Conservation (phyloP, 1,139 yeast species). For the Trichomonascaceae sp. region DNA sequence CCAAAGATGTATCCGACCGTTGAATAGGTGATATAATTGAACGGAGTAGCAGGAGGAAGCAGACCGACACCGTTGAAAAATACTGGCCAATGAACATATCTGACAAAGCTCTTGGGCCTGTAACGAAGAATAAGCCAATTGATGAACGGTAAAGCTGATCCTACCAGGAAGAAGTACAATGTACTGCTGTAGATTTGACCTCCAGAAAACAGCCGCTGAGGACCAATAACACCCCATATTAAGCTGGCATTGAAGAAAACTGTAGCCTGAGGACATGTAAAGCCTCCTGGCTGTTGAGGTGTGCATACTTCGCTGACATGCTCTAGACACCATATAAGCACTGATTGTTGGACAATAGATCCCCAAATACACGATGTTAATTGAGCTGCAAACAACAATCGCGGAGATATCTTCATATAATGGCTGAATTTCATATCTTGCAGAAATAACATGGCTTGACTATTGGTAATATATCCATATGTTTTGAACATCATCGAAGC, state of each 20-base stretch:
- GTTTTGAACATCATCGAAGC: constrained; percentile 60
- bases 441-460: constrained; percentile 51
- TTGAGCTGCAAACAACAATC: constrained; percentile 54
- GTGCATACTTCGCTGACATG: constrained; percentile 46
- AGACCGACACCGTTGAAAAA: constrained; percentile 46
- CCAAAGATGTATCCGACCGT: constrained; percentile 48
- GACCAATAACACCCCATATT: constrained; percentile 64
- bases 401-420: constrained; percentile 57
- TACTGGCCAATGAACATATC: constrained; percentile 44
- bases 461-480: constrained; percentile 52
- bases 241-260: constrained; percentile 52
- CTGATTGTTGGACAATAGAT: constrained; percentile 34
- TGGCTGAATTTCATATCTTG: constrained; percentile 60
- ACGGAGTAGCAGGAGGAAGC: constrained; percentile 52
- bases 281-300: constrained; percentile 38
- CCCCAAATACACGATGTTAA: constrained; percentile 34
- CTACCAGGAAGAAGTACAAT: constrained; percentile 42
- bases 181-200: constrained; percentile 37
- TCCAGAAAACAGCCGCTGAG: constrained; percentile 41
- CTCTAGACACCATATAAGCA: constrained; percentile 42
- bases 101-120: constrained; percentile 44
- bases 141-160: constrained; percentile 40
- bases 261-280: constrained; percentile 45
- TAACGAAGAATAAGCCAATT: constrained; percentile 45
- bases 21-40: constrained; percentile 45